A percentile compares a stretch with the other conserved stretches of the same genome.
These are phyloP conservation scores for Paradendryphiella salina DNA, from an alignment of 2,329 filamentous ascomycete species.

Conservation along the genomic window DNA sequence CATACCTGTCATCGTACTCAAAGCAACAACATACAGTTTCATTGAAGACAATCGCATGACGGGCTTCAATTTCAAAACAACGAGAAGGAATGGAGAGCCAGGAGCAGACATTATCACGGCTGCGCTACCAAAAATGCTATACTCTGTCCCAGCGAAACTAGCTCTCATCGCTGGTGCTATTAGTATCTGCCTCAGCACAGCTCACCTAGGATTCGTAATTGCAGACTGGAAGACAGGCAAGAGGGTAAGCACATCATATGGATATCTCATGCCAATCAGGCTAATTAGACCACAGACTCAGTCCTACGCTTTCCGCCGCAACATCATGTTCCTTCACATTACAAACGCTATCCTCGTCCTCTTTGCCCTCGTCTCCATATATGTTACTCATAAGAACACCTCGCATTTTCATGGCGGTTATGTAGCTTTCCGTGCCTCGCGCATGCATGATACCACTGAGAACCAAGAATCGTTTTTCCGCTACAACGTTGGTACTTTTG, in stretches of 20 bases:
- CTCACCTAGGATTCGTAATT: constrained; percentile 29
- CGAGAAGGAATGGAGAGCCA: constrained; percentile 14
- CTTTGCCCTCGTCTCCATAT: constrained; percentile 37
- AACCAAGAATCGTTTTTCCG: constrained; percentile 21
- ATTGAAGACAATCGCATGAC: constrained; percentile 38
- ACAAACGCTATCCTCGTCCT: constrained; percentile 37
- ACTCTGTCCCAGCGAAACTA: constrained; percentile 34
- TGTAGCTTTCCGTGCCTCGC: constrained; percentile 29
- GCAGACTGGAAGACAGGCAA: constrained; percentile 34
- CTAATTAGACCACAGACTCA: constrained; percentile 26
- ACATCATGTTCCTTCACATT: constrained; percentile 41
- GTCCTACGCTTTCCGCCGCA: constrained; percentile 40
- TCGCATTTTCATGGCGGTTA: constrained; percentile 36
- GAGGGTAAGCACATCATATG: constrained; percentile 17
- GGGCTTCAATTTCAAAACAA: constrained; percentile 36
- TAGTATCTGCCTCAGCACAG: constrained; percentile 24
- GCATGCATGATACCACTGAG: constrained; percentile 16
- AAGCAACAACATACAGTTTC: constrained; percentile 39
- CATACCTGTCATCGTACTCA: constrained; percentile 30
- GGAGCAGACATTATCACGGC: constrained; percentile 28
- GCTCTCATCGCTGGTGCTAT: constrained; percentile 31
- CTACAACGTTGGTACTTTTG: constrained; percentile 42
- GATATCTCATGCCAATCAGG: neutral
- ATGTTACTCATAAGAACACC: constrained; percentile 35
- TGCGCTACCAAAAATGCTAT: constrained; percentile 34